These are phyloP conservation scores for Cladosporium colombiae DNA, from an alignment of 2,329 filamentous ascomycete genomes.

Conservation along the genomic window DNA sequence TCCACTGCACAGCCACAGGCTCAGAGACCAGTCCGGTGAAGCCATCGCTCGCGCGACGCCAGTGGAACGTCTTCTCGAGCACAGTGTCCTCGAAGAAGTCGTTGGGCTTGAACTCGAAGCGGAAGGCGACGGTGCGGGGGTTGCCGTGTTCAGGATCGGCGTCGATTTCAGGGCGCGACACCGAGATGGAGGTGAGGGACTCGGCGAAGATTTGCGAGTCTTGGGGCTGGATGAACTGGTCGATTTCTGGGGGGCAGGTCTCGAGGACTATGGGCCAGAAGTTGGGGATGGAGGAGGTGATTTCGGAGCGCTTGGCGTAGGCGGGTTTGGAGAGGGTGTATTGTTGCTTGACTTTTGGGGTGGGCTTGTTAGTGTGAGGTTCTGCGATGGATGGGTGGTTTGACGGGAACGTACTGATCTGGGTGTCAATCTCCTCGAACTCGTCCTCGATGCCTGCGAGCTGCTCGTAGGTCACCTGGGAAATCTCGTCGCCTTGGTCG, in stretches of 20 bases:
- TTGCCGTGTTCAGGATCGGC: slow-evolving; percentile 57
- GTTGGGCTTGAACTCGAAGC: slow-evolving; percentile 78
- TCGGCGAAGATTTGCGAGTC: slow-evolving; percentile 74
- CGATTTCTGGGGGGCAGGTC: slow-evolving; percentile 80
- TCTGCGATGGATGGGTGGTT: background rate
- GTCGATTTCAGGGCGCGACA: slow-evolving; percentile 79
- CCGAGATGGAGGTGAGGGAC: slow-evolving; percentile 66
- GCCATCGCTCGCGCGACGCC: slow-evolving; percentile 66
- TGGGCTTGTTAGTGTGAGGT: too few relatives aligned
- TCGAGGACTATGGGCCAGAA: slow-evolving; percentile 97
- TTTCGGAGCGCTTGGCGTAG: slow-evolving; percentile 72
- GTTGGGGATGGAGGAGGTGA: slow-evolving; percentile 72
- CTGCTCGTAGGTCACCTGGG: slow-evolving; percentile 66
- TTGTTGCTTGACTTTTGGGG: slow-evolving; percentile 48
- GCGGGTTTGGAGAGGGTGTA: slow-evolving; percentile 67
- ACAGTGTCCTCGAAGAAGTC: slow-evolving; percentile 76
- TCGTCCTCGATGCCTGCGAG: slow-evolving; percentile 78
- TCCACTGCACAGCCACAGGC: slow-evolving; percentile 84
- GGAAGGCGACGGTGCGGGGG: slow-evolving; percentile 76
- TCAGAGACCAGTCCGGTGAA: slow-evolving; percentile 82
- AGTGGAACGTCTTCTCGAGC: slow-evolving; percentile 91
- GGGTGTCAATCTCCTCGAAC: slow-evolving; percentile 78
- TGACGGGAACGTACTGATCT: slow-evolving; percentile 68
- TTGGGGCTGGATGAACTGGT: slow-evolving; percentile 80
- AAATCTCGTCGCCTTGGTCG: slow-evolving; percentile 10